Base-by-base conservation (phyloP, 2,329 filamentous ascomycete genomes). In the Pseudocercospora crystallina region DNA sequence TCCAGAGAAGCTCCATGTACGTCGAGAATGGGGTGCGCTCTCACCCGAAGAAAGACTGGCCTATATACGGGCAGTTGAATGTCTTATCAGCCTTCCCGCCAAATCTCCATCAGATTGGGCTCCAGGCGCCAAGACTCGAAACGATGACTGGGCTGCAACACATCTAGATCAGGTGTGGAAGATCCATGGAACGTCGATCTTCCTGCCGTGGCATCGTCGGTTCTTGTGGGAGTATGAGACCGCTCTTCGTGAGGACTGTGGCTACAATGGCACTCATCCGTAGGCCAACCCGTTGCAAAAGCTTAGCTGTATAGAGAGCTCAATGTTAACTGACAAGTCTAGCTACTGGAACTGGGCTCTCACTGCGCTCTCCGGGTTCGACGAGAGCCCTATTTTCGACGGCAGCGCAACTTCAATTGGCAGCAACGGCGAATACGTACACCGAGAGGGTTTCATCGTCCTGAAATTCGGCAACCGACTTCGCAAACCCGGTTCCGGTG, bases 401-500 rank as follows among this genome's bases (percentile, higher is more conserved):
- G 26, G 41, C 20, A 26, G 20, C 20, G 4, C 20, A 26, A 76
- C 72, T 15, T 69, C 72, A 12, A 62, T 67, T 20, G 54, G 58
- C 43, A 57, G 58, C 10, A 58, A 66, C 40, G 63, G 64, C 31
- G 56, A 42, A 9, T 32, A 35, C 11, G 15, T 20, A n/a, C 41
- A 2, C 12, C 12, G 12, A 44, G 30, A 14, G 20, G 8, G 9
- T 50, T 58, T 53, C 20, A 31, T 43, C 13, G 13, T 49, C 32
- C 39, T 26, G 3, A 7, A 12, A 8, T 11, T 5, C 29, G 13
- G 17, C 47, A 30, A 20, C 32, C 11, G 67, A 58, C 29, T 57
- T 5, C 13, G 42, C 3, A 76, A 74, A 2, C 15, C 73, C 0
- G 80, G 77, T n/a, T 70, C 71, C 0, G 80, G 80, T 9, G 80